phyloP scores from a whole-genome alignment of 164 flowering plant species.

The Macadamia tetraphylla region DNA sequence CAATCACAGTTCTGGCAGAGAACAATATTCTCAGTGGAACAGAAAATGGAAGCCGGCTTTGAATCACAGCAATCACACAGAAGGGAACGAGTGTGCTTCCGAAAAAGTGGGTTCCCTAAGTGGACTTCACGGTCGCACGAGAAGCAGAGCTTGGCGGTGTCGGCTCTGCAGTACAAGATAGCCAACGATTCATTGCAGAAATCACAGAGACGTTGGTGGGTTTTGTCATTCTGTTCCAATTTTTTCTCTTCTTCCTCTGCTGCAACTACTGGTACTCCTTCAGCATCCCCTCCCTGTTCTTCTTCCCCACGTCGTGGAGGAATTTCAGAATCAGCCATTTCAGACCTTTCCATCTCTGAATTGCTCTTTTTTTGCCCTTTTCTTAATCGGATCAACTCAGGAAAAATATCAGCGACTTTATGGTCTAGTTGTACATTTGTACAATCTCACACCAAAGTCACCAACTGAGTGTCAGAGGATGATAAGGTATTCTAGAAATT shows the following conservation, averaged over 20 bases:
- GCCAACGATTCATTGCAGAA: conserved; percentile 52
- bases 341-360: no score
- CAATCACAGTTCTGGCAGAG: conserved; percentile 84
- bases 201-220: conserved; percentile 43
- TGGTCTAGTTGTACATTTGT: no score
- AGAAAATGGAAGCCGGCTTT: conserved; percentile 52
- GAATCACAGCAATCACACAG: conserved; percentile 67
- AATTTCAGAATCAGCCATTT: not conserved
- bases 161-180: conserved; percentile 72
- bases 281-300: not conserved
- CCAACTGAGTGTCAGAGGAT: no score
- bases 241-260: not conserved
- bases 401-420: no score
- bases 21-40: conserved; percentile 48
- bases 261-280: not conserved
- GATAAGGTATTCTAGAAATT: no score
- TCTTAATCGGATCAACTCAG: no score
- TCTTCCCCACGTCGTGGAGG: not conserved
- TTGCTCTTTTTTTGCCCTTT: no score
- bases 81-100: conserved; percentile 56
- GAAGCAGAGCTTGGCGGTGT: conserved; percentile 76
- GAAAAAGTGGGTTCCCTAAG: conserved; percentile 60
- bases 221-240: not conserved
- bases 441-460: no score
- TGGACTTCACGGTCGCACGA: conserved; percentile 74